These are phyloP conservation scores for Pisolithus tinctorius DNA, from an alignment of 768 basidiomycete species.

Conservation along the genomic window DNA sequence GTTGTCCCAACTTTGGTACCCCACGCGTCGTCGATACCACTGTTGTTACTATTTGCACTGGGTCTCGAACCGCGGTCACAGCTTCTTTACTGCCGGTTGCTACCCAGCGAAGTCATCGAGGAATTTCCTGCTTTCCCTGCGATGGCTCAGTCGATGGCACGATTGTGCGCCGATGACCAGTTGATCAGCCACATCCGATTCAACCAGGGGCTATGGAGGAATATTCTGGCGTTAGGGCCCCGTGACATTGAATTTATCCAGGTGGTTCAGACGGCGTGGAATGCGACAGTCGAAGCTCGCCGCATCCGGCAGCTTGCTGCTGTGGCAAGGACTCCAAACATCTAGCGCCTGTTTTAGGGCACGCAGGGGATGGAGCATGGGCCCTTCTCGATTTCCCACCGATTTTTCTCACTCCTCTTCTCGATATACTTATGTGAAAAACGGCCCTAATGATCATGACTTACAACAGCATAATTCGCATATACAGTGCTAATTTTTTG, in stretches of 20 bases:
- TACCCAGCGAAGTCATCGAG: slow-evolving; percentile 42
- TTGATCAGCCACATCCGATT: slow-evolving; percentile 27
- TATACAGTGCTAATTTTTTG: slow-evolving; percentile 18
- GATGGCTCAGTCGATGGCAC: slow-evolving; percentile 49
- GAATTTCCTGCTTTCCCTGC: slow-evolving; percentile 58
- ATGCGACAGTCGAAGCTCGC: slow-evolving; percentile 62
- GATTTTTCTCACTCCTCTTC: slow-evolving; percentile 13
- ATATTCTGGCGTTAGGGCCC: slow-evolving; percentile 49
- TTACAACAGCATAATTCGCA: slow-evolving; percentile 7
- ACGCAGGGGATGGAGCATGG: slow-evolving; percentile 11
- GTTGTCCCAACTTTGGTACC: slow-evolving; percentile 44
- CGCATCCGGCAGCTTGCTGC: slow-evolving; percentile 21
- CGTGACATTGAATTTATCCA: slow-evolving; percentile 38
- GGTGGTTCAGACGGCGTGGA: slow-evolving; percentile 60
- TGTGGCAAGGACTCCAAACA: slow-evolving; percentile 9
- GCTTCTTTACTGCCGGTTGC: slow-evolving; percentile 42
- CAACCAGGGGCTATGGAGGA: slow-evolving; percentile 64
- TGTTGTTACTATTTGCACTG: slow-evolving; percentile 54
- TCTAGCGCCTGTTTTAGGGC: slow-evolving; percentile 6
- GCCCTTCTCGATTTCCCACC: slow-evolving; percentile 6
- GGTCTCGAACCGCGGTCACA: slow-evolving; percentile 44
- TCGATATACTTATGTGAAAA: slow-evolving; percentile 9
- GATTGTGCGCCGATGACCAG: slow-evolving; percentile 29
- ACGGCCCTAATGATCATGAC: slow-evolving; percentile 26
- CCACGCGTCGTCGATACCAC: slow-evolving; percentile 46